A percentile compares a stretch with the other conserved stretches of the same genome.
Conservation (phyloP, 768 basidiomycete genomes). For the Coprinopsis cinerea region DNA sequence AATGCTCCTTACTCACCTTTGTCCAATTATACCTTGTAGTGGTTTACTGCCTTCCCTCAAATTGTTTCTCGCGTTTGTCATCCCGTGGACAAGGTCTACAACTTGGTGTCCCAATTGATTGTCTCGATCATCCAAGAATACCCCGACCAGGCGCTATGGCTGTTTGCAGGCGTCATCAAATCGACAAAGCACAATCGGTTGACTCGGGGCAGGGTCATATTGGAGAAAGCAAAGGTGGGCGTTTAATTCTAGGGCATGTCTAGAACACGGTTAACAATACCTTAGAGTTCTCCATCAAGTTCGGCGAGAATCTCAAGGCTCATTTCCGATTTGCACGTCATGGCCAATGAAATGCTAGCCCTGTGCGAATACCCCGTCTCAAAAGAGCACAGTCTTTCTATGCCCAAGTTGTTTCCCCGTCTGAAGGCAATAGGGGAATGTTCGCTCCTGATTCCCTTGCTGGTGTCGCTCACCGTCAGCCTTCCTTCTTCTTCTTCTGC, state of each 20-base stretch:
- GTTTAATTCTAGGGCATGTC: slow-evolving; percentile 8
- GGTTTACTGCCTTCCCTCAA: slow-evolving; percentile 95
- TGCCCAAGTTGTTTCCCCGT: slow-evolving; percentile 52
- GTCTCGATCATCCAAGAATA: slow-evolving; percentile 68
- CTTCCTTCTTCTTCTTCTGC: slow-evolving; percentile 70
- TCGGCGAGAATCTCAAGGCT: slow-evolving; percentile 38
- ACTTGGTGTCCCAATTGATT: slow-evolving; percentile 61
- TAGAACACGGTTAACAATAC: neutral
- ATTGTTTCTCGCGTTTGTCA: slow-evolving; percentile 93
- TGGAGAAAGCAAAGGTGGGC: slow-evolving; percentile 56
- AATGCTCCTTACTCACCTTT: neutral
- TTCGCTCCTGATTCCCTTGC: slow-evolving; percentile 80
- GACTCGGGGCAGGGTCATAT: slow-evolving; percentile 51
- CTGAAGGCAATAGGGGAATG: slow-evolving; percentile 55
- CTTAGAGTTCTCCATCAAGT: slow-evolving; percentile 43
- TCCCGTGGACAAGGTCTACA: slow-evolving; percentile 52
- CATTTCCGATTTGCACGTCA: slow-evolving; percentile 46
- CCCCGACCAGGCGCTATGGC: slow-evolving; percentile 90
- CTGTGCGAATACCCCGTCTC: slow-evolving; percentile 56
- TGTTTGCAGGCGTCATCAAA: slow-evolving; percentile 83
- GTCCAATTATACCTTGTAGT: slow-evolving; percentile 40
- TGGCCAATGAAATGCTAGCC: slow-evolving; percentile 65
- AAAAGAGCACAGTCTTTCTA: slow-evolving; percentile 34
- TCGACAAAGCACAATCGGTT: slow-evolving; percentile 65
- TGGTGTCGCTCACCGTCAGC: slow-evolving; percentile 84